Conservation (phyloP, 1,139 yeast genomes). For the Pichia sp. region DNA sequence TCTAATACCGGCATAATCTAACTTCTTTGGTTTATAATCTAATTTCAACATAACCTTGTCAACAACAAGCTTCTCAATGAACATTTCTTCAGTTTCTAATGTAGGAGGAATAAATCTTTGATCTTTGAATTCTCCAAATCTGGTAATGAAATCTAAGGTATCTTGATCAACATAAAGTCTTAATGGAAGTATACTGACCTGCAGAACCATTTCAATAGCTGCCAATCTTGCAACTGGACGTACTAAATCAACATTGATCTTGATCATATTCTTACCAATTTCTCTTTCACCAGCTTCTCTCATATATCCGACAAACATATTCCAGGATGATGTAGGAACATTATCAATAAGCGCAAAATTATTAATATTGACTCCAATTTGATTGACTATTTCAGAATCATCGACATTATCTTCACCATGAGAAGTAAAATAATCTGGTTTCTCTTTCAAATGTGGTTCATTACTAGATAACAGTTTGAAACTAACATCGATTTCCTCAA, state of each 20-base stretch:
- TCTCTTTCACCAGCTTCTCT: slow-evolving; percentile 69
- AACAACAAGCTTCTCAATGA: slow-evolving; percentile 66
- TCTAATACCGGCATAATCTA: slow-evolving; percentile 78
- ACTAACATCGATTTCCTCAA: slow-evolving; percentile 51
- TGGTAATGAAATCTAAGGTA: slow-evolving; percentile 74
- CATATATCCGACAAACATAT: slow-evolving; percentile 73
- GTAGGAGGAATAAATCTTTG: slow-evolving; percentile 52
- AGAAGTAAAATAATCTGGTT: slow-evolving; percentile 27
- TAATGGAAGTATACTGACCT: slow-evolving; percentile 63
- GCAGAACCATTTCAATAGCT: slow-evolving; percentile 66
- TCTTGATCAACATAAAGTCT: slow-evolving; percentile 91
- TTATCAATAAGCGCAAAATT: slow-evolving; percentile 70
- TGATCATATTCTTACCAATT: slow-evolving; percentile 64
- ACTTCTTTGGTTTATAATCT: slow-evolving; percentile 90
- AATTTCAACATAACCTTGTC: slow-evolving; percentile 63
- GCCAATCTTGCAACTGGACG: slow-evolving; percentile 65
- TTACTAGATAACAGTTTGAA: slow-evolving; percentile 46
- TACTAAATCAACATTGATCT: slow-evolving; percentile 52
- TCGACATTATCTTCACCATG: slow-evolving; percentile 30
- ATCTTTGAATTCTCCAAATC: slow-evolving; percentile 83
- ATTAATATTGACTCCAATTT: slow-evolving; percentile 43
- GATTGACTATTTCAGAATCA: slow-evolving; percentile 48
- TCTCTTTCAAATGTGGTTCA: slow-evolving; percentile 36
- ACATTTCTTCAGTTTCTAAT: slow-evolving; percentile 67
- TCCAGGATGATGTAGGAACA: slow-evolving; percentile 89